A percentile compares a stretch with the other conserved stretches of the same genome.
phyloP scores from a whole-genome alignment of 139 green algal species.

The Chlorella sp. region DNA sequence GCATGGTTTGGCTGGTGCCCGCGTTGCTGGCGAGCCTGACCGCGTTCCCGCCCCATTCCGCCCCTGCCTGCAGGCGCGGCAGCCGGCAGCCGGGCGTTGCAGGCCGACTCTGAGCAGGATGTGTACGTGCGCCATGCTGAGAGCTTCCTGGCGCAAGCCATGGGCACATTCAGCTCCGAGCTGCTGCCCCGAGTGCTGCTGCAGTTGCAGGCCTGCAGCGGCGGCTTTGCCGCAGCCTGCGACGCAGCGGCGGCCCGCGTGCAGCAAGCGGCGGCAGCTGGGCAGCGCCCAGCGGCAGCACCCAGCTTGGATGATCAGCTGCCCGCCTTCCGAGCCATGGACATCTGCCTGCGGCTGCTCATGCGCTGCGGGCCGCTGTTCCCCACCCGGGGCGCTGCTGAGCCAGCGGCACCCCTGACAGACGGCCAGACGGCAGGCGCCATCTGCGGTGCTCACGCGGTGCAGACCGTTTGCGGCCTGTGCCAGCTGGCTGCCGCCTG shows the following conservation, averaged over 20 bases:
- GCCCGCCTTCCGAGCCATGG: background rate
- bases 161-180: constrained; percentile 16
- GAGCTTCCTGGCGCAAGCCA: constrained; percentile 13
- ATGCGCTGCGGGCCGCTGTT: constrained; percentile 28
- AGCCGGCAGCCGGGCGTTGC: background rate
- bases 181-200: constrained; percentile 18
- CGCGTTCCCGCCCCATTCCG: background rate
- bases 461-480: background rate
- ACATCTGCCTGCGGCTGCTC: constrained; percentile 23
- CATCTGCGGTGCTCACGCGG: background rate
- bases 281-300: background rate
- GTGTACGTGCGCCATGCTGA: constrained; percentile 30
- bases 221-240: background rate
- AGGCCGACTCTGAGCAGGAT: constrained; percentile 16
- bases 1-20: background rate
- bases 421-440: background rate
- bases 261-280: background rate
- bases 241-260: background rate
- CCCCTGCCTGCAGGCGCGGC: background rate
- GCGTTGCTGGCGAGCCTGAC: background rate
- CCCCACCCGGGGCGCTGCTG: background rate
- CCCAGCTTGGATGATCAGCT: background rate
- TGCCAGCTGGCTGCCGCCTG: constrained; percentile 13
- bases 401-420: background rate
- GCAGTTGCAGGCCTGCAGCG: background rate